Evolutionary conservation across 345 rosid genomes (phyloP).

Genomic region (Eutrema heterophyllum): DNA sequence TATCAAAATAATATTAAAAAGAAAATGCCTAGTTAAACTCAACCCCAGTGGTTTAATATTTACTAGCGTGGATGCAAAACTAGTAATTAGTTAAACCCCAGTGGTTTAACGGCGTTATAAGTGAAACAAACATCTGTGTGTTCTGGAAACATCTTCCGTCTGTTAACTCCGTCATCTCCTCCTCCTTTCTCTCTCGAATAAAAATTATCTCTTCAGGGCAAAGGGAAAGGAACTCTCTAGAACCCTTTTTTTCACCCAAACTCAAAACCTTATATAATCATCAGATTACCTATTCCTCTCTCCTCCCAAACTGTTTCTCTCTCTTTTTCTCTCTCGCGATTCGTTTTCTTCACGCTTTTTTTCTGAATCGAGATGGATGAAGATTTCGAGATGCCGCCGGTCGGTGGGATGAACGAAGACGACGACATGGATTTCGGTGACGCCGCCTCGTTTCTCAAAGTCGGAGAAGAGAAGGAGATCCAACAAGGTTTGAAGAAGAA

Average conservation of each 20-base stretch:
- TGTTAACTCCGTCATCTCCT: constrained; percentile 25
- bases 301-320: neutral
- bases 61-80: too few species aligned
- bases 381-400: constrained; percentile 53
- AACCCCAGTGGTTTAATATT: too few species aligned
- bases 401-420: constrained; percentile 43
- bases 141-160: constrained; percentile 5
- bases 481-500: constrained; percentile 83
- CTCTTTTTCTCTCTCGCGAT: neutral
- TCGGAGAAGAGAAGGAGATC: constrained; percentile 81
- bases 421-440: constrained; percentile 50
- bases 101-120: neutral
- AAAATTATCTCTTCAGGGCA: neutral
- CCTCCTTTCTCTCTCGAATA: neutral
- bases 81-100: too few species aligned
- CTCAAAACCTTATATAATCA: constrained; percentile 6
- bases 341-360: neutral
- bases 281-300: neutral
- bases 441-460: constrained; percentile 33
- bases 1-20: too few species aligned
- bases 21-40: too few species aligned
- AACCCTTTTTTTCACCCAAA: constrained; percentile 24
- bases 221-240: constrained; percentile 39
- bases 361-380: constrained; percentile 42
- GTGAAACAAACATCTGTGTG: neutral